phyloP scores from a whole-genome alignment of 2,329 filamentous ascomycete genomes.

The Aspergillus sp. region DNA sequence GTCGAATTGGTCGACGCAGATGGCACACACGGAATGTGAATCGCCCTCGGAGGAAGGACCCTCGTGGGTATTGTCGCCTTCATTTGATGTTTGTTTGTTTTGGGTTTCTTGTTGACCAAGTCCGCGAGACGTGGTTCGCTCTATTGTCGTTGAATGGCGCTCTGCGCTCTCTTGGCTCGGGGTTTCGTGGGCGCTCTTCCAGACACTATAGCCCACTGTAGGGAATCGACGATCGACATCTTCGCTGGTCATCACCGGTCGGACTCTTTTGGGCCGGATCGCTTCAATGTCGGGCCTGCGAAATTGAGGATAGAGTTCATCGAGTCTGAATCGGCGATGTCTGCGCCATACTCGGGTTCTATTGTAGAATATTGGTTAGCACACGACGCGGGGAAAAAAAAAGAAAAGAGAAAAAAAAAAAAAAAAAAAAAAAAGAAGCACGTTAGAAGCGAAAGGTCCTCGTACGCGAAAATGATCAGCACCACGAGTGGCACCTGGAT shows the following conservation, averaged over 20 bases:
- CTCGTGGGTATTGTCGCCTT: background rate
- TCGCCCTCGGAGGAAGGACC: background rate
- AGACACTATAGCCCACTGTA: background rate
- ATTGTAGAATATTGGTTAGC: no score
- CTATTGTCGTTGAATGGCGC: background rate
- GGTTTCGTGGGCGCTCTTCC: background rate
- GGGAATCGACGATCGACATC: background rate
- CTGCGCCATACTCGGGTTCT: background rate
- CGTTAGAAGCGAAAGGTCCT: no score
- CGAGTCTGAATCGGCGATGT: background rate
- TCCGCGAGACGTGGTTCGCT: background rate
- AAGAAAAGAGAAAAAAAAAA: no score
- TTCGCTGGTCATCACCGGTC: background rate
- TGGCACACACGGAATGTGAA: slow-evolving; percentile 63
- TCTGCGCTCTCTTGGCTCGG: background rate
- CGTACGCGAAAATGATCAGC: background rate
- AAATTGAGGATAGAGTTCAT: background rate
- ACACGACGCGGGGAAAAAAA: no score
- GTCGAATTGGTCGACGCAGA: slow-evolving; percentile 89
- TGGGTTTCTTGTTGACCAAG: background rate
- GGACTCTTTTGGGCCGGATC: background rate
- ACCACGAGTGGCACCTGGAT: background rate
- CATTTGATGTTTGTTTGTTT: background rate
- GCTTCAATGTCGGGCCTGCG: background rate
- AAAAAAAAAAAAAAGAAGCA: no score